Evolutionary conservation across 768 basidiomycete species (phyloP), one percentile per base, ranked within the genome.

Genomic region (Psilocybe sp.): DNA sequence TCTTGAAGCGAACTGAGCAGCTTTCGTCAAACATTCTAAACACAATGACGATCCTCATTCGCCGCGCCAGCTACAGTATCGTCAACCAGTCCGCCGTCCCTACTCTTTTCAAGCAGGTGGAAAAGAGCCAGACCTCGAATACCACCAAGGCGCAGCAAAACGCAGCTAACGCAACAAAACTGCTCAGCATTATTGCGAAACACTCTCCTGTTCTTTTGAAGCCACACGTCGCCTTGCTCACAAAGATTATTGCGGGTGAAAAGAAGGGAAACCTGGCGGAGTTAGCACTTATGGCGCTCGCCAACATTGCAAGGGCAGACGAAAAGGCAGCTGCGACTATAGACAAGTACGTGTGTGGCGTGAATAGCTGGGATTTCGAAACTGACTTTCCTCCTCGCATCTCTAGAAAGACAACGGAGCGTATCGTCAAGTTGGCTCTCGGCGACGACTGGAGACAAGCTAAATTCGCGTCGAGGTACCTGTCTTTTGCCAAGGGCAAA

Each of bases 21-120:
- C 76, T 84, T 8, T 78, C 82, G 2, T 59, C 87, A 0, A 69
- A 77, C 14, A 72, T 86, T 20, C 64, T 80, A 1, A 63, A 78
- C 0, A 97, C 95, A 0, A 84, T 97, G 76, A 68, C 76, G 1
- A 70, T 70, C 36, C 67, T 98, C 55, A 69, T 96, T 36, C 87
- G 86, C 31, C 80, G 84, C 14, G 80, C 81, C 4, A 81, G 79
- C 43, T 80, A 88, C 44, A 81, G 84, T 42, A 75, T 94, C 57
- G 57, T 96, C 62, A 97, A 96, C 62, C 83, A 87, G 44, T 92
- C 95, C 0, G 89, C 87, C 1, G 78, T 98, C 14, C 84, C 94
- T 1, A 84, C 84, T 0, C 76, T 98, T 18, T 67, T 98, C 56
- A 84, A 85, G 56, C 81, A 84, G 19, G 58, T 86, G 5, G 79